A percentile compares a stretch with the other conserved stretches of the same genome.
These are phyloP conservation scores for Nelumbo lutea DNA, from an alignment of 164 flowering plant species.

Conservation along the genomic window DNA sequence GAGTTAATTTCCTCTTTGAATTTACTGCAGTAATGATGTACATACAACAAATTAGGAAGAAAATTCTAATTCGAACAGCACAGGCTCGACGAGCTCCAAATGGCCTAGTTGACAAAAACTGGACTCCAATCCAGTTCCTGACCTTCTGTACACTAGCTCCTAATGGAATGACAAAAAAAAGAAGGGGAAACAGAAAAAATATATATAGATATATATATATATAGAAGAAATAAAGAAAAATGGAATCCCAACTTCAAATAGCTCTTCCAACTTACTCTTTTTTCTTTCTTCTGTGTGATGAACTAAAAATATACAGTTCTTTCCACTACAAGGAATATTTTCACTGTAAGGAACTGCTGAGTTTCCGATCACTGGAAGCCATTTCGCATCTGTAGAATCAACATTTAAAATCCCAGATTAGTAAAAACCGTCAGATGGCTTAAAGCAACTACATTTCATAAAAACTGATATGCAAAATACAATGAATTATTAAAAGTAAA, in stretches of 20 bases:
- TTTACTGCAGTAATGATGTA: conserved; percentile 22
- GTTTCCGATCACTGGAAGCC: conserved; percentile 20
- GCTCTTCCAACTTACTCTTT: conserved; percentile 15
- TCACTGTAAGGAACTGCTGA: conserved; percentile 21
- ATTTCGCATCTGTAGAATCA: conserved; percentile 8
- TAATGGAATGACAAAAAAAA: neutral
- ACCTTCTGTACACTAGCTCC: conserved; percentile 23
- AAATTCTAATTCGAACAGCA: neutral
- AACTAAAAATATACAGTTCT: conserved; percentile 24
- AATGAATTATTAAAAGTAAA: neutral
- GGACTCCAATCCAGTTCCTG: conserved; percentile 14
- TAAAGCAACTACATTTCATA: neutral
- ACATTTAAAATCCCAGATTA: conserved; percentile 3
- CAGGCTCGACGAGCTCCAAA: conserved; percentile 11
- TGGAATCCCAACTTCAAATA: conserved; percentile 12
- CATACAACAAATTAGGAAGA: conserved; percentile 16
- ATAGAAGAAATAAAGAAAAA: neutral
- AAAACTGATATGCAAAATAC: too few relatives aligned
- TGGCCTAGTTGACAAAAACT: conserved; percentile 12
- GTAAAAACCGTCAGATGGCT: neutral
- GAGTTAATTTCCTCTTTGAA: conserved; percentile 5
- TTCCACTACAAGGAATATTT: conserved; percentile 12
- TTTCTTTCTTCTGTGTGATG: conserved; percentile 16
- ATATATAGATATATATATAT: too few relatives aligned
- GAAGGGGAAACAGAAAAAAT: neutral